Evolutionary conservation across 2,329 filamentous ascomycete genomes (phyloP), one percentile per base, ranked within the genome.

Genomic region (Botrytis tulipae): DNA sequence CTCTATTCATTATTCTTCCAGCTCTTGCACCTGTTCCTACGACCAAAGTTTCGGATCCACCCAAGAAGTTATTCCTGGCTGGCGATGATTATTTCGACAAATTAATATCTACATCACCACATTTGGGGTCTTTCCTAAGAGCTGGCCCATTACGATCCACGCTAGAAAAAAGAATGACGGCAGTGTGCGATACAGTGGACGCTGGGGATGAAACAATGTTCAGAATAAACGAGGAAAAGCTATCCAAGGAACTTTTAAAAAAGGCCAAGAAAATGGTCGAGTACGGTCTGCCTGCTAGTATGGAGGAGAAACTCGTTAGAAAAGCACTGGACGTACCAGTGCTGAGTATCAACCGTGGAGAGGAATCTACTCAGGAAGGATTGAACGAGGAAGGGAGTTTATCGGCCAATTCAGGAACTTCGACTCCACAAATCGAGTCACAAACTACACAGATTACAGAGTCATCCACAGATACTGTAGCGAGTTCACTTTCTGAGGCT

Each of bases 171-270:
- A 87, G 93, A 51, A 90, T 97, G 84, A 86, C 85, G 2, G 86
- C 84, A 1, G 86, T 96, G 8, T 97, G 95, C 82, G 94, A 98
- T 78, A 91, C 87, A 0, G 92, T 97, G 18, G 92, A 96, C 48
- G 93, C 92, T 0, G 93, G 92, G 22, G 93, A 93, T 74, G 94
- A 98, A 82, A 89, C 84, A 72, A 94, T 98, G 93, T 97, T 92
- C 82, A 89, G 94, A 20, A 84, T 97, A 37, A 96, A 87, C 78
- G 87, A 92, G 78, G 83, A 86, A 20, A 97, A 94, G 80, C 86
- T 98, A 0, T 79, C 92, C 10, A 80, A 82, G 2, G 86, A 91
- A 72, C 80, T 98, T 0, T 76, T 95, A 10, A 80, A 82, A 29
- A 98, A 98, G 82, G 94, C 94, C 8, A 86, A 86, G 75, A 86